Percentiles rank a stretch among this genome's conserved stretches.
These are phyloP conservation scores for Cyathus striatus DNA, from an alignment of 768 basidiomycete genomes.

Conservation along the genomic window DNA sequence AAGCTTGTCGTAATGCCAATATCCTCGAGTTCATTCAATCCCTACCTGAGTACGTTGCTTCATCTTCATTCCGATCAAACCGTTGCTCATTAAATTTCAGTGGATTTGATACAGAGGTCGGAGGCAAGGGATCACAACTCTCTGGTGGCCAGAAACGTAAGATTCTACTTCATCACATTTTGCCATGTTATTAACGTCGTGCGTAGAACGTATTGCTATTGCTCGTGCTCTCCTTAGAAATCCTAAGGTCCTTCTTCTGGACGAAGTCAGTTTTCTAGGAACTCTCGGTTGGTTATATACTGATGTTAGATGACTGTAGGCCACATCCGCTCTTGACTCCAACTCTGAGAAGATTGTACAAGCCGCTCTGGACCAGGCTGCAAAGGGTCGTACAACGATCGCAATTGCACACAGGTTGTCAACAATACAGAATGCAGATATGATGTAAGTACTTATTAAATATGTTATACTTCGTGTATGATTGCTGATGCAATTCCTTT, in stretches of 20 bases:
- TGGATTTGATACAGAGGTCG: conserved; percentile 89
- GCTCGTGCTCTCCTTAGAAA: conserved; percentile 89
- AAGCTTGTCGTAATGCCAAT: conserved; percentile 83
- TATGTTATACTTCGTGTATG: conserved; percentile 6
- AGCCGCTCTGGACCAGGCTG: conserved; percentile 86
- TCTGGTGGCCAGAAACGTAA: conserved; percentile 85
- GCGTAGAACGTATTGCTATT: conserved; percentile 66
- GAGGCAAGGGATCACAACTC: conserved; percentile 85
- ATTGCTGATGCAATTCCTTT: too few species aligned
- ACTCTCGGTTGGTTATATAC: too few species aligned
- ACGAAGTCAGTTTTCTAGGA: conserved; percentile 45
- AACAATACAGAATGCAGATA: conserved; percentile 88
- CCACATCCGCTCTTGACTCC: conserved; percentile 87
- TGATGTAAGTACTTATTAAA: conserved; percentile 56
- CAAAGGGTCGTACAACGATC: conserved; percentile 89
- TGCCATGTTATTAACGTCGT: conserved; percentile 5
- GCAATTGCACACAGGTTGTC: conserved; percentile 94
- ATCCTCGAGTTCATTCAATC: conserved; percentile 86
- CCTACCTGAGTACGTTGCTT: conserved; percentile 69
- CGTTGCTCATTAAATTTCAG: conserved; percentile 25
- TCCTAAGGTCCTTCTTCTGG: conserved; percentile 82
- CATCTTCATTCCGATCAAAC: not conserved
- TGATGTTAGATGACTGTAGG: conserved; percentile 22
- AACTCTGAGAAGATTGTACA: conserved; percentile 94
- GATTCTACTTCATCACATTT: conserved; percentile 13